Conservation (phyloP, 257 asterid genomes). For the Solanum pennellii region DNA sequence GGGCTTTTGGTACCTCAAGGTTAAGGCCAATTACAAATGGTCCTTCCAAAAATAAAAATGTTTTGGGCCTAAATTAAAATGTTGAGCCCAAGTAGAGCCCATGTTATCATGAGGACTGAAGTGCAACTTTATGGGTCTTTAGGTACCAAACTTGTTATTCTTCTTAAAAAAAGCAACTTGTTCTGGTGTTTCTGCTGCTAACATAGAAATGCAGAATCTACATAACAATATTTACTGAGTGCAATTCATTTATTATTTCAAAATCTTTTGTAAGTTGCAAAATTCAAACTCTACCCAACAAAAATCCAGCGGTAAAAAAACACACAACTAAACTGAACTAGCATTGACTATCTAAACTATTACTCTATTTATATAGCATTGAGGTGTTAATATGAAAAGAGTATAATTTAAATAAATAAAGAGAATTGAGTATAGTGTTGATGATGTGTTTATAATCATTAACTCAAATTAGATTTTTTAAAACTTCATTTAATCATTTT, state of each 20-base stretch:
- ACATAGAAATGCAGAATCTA: neutral
- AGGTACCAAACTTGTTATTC: neutral
- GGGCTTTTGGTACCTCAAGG: neutral
- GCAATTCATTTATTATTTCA: neutral
- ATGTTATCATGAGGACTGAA: neutral
- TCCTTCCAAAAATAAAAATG: neutral
- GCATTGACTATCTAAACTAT: no score
- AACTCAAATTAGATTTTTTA: neutral
- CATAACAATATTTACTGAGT: neutral
- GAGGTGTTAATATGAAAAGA: neutral
- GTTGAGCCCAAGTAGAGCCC: neutral
- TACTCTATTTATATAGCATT: neutral
- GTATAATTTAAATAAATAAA: no score
- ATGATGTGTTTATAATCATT: neutral
- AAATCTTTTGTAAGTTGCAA: neutral
- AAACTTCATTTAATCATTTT: neutral
- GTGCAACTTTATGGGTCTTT: neutral
- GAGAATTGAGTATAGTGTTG: neutral
- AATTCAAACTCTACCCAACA: neutral
- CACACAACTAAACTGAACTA: no score
- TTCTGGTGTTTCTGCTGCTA: neutral
- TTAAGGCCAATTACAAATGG: neutral
- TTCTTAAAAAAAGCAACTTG: neutral
- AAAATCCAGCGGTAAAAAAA: no score
- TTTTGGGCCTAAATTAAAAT: neutral